phyloP scores from a whole-genome alignment of 805 yeast species.

The Wickerhamiella occidentalis region DNA sequence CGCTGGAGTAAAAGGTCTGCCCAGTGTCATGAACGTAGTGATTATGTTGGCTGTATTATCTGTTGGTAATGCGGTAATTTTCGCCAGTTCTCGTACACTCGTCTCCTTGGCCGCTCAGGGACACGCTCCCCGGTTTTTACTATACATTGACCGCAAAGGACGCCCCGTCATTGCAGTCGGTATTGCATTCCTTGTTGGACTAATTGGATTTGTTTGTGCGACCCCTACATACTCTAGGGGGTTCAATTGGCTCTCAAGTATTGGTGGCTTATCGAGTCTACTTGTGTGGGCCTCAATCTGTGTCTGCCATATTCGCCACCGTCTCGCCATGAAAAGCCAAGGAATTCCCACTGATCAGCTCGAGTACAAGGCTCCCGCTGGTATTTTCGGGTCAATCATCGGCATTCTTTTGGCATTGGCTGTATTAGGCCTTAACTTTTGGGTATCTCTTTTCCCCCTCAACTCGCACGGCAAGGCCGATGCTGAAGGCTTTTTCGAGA shows the following conservation, averaged over 20 bases:
- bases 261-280: conserved; percentile 62
- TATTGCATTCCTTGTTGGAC: conserved; percentile 37
- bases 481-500: conserved; percentile 38
- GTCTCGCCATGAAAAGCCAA: conserved; percentile 46
- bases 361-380: conserved; percentile 53
- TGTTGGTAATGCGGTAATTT: conserved; percentile 63
- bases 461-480: conserved; percentile 32
- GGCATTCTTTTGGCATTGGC: conserved; percentile 47
- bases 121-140: conserved; percentile 48
- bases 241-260: conserved; percentile 65
- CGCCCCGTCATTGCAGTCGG: conserved; percentile 61
- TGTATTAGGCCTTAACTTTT: conserved; percentile 65
- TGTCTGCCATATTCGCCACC: conserved; percentile 55
- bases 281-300: conserved; percentile 72
- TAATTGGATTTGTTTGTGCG: conserved; percentile 51
- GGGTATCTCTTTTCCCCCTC: conserved; percentile 68
- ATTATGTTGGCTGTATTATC: conserved; percentile 59
- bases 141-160: conserved; percentile 64
- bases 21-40: conserved; percentile 60
- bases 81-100: conserved; percentile 56
- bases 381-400: conserved; percentile 52
- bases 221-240: conserved; percentile 38
- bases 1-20: conserved; percentile 55
- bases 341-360: conserved; percentile 61
- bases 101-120: conserved; percentile 57